phyloP scores from a whole-genome alignment of 2,329 filamentous ascomycete genomes.

The Nemania bipapillata region DNA sequence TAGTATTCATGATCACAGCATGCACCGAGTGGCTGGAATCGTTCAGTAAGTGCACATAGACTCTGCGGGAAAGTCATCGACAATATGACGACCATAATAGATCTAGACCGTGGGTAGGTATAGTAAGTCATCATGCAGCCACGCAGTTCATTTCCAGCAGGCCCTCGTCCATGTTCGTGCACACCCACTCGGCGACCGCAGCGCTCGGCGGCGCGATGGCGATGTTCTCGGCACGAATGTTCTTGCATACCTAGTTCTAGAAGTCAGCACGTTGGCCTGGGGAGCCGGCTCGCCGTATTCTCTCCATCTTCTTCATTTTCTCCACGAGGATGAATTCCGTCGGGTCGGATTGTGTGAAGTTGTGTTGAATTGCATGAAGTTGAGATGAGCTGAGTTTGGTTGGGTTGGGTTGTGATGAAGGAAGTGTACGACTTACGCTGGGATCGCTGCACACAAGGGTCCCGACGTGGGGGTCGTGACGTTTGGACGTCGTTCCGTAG shows the following conservation, averaged over 20 bases:
- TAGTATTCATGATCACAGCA: too few species aligned
- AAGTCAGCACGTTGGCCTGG: not conserved
- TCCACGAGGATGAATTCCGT: too few species aligned
- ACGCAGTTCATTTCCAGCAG: slow-evolving; percentile 35
- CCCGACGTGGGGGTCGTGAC: slow-evolving; percentile 38
- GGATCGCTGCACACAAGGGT: slow-evolving; percentile 40
- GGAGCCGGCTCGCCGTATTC: too few species aligned
- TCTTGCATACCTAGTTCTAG: slow-evolving; percentile 35
- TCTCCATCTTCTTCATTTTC: too few species aligned
- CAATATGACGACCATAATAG: too few species aligned
- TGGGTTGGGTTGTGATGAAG: not conserved
- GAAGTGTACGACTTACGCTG: slow-evolving; percentile 22
- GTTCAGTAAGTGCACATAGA: too few species aligned
- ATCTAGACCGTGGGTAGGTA: too few species aligned
- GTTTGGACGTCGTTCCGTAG: slow-evolving; percentile 58
- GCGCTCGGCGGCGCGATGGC: slow-evolving; percentile 31
- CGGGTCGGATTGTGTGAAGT: too few species aligned
- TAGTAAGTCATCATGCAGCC: not conserved
- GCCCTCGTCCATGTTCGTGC: slow-evolving; percentile 37
- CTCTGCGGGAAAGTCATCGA: too few species aligned
- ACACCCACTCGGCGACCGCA: slow-evolving; percentile 30
- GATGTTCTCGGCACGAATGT: slow-evolving; percentile 35
- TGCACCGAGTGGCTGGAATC: too few species aligned
- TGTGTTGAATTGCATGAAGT: too few species aligned
- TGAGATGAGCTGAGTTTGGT: too few species aligned